Conservation (phyloP, 2,329 filamentous ascomycete species). For the Claviceps digitariae region DNA sequence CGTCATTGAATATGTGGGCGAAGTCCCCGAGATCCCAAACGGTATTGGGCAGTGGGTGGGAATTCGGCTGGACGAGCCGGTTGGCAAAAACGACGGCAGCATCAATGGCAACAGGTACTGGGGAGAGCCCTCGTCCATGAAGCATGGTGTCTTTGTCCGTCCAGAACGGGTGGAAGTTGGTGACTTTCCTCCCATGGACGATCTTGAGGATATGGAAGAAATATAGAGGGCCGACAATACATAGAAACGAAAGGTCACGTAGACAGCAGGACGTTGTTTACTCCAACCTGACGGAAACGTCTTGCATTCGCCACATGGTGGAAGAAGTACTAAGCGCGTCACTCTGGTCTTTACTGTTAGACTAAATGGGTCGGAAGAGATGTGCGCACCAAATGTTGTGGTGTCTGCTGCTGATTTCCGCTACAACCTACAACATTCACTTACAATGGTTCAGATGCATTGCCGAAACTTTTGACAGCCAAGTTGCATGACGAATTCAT, state of each 20-base stretch:
- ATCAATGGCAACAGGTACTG: constrained; percentile 58
- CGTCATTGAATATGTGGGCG: constrained; percentile 56
- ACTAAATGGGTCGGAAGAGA: no score
- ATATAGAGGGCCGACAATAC: constrained; percentile 28
- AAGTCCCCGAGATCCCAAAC: constrained; percentile 59
- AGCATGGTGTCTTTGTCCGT: constrained; percentile 66
- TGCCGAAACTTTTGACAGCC: background rate
- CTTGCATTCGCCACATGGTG: background rate
- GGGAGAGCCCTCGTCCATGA: constrained; percentile 46
- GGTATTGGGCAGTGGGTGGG: constrained; percentile 58
- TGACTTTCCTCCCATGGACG: constrained; percentile 56
- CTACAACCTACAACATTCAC: no score
- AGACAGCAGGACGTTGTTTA: background rate
- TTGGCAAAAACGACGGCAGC: constrained; percentile 71
- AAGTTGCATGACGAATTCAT: background rate
- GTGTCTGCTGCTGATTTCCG: no score
- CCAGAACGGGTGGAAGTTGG: constrained; percentile 67
- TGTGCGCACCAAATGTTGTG: no score
- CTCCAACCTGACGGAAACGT: background rate
- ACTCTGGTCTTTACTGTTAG: background rate
- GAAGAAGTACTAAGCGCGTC: background rate
- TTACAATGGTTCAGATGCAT: no score
- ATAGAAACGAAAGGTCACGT: background rate
- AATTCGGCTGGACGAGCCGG: constrained; percentile 63
- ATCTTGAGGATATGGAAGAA: constrained; percentile 68